Base-by-base conservation (phyloP, 2,329 filamentous ascomycete genomes). In the Botrytis aclada region DNA sequence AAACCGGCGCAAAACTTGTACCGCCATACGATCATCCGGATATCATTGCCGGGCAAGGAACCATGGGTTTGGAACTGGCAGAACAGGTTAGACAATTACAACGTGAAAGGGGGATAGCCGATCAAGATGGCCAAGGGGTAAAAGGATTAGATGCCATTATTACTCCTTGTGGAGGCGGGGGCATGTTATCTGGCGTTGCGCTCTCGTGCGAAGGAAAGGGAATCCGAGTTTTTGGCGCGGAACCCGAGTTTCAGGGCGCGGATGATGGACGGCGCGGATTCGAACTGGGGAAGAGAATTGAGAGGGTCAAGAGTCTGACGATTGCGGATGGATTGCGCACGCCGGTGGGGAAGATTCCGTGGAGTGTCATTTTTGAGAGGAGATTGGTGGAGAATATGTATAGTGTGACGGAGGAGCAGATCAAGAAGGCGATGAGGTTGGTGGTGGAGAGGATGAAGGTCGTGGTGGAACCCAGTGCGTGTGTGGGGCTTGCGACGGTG, bases 41-140 rank as follows among this genome's bases (percentile, higher is more conserved):
- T 81, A 94, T 98, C 76, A 92, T 98, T 72, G 88, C 97, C 0
- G 95, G 96, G 0, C 95, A 98, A 84, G 96, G 95, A n/a, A 98
- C 95, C 0, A 85, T 93, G 75, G 95, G 90, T 0, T 82, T 98
- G 8, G 96, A 99, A 82, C 82, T 98, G 47, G 90, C 94, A 80
- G 84, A 87, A 74, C 95, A 98, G 80, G 92, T 91, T 1, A 82
- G 80, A 6, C 85, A 86, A 61, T 78, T 91, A 75, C 84, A 91
- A 60, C 80, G 80, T 10, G 77, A 77, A 1, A 43, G 78, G 76
- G 29, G 76, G 20, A 56, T 18, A 2, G 14, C 3, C 14, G 16
- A 16, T 9, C 51, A 56, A 20, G 8, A 12, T 71, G 47, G 56
- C 4, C 65, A 73, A 8, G 74, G 43, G 34, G 76, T 74, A 58